phyloP scores from a whole-genome alignment of 73 alveolate genomes.

The Tetrahymena thermophila region DNA sequence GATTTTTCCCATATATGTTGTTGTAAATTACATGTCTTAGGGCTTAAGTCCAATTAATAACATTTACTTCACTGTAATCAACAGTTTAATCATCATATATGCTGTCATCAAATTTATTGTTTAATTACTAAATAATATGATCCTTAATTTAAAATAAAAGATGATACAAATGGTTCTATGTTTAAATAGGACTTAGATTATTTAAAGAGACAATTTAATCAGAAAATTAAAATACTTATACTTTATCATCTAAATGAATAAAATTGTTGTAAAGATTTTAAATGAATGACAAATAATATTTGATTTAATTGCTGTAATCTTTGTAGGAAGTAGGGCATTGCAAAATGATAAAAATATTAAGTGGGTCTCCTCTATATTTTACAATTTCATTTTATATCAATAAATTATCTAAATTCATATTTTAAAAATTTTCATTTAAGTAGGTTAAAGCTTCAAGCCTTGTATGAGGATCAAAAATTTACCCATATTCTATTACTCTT shows the following conservation, averaged over 20 bases:
- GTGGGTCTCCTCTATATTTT: neutral
- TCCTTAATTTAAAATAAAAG: neutral
- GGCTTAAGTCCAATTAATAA: neutral
- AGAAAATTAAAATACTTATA: neutral
- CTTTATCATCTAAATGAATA: neutral
- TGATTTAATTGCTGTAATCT: neutral
- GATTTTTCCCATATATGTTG: neutral
- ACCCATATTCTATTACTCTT: neutral
- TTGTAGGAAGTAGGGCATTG: neutral
- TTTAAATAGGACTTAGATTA: neutral
- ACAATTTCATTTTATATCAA: neutral
- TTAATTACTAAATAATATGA: neutral
- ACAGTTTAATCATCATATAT: neutral
- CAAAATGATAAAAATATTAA: neutral
- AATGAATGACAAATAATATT: neutral
- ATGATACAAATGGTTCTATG: neutral
- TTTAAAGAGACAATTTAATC: neutral
- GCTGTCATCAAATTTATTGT: neutral
- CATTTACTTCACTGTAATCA: neutral
- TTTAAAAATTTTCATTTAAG: neutral
- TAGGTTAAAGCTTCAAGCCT: neutral
- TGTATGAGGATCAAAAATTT: neutral
- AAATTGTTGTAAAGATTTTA: neutral
- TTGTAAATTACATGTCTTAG: neutral
- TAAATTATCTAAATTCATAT: neutral